Percentiles rank a stretch among this genome's conserved stretches.
phyloP scores from a whole-genome alignment of 2,329 filamentous ascomycete genomes.

The Fusarium nanum region DNA sequence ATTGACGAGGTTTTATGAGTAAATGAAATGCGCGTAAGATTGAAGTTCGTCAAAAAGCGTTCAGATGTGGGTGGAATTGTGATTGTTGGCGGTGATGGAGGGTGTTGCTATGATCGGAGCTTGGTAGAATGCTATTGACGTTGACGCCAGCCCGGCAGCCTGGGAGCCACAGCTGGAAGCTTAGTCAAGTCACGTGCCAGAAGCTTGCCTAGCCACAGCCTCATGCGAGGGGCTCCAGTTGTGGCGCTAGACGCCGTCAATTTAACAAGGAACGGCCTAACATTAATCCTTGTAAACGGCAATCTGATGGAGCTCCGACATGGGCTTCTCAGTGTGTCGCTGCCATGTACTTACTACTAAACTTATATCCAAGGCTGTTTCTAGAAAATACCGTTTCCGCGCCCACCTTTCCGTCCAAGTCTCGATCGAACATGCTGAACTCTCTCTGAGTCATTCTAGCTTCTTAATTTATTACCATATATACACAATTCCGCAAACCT shows the following conservation, averaged over 20 bases:
- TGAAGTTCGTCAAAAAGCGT: not conserved
- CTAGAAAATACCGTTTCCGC: constrained; percentile 25
- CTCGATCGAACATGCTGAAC: constrained; percentile 39
- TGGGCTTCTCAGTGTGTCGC: constrained; percentile 35
- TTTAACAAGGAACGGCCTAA: constrained; percentile 43
- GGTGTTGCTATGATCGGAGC: constrained; percentile 41
- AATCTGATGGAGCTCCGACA: constrained; percentile 28
- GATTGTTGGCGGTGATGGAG: constrained; percentile 32
- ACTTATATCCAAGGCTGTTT: constrained; percentile 39
- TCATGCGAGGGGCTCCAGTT: constrained; percentile 6
- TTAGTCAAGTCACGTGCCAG: constrained; percentile 47
- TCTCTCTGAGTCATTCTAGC: constrained; percentile 33
- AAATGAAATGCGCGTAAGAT: not conserved
- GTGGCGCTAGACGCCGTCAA: constrained; percentile 18
- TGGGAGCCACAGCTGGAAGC: constrained; percentile 47
- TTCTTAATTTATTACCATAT: constrained; percentile 8
- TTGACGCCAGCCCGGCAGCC: constrained; percentile 53
- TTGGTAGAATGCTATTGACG: constrained; percentile 44
- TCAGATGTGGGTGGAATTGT: constrained; percentile 19
- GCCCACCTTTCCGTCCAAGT: not conserved
- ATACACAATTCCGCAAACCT: constrained; percentile 1
- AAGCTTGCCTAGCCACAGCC: constrained; percentile 24
- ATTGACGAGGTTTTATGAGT: constrained; percentile 27
- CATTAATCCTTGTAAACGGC: constrained; percentile 47
- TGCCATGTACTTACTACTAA: constrained; percentile 16